Evolutionary conservation across 305 asterid genomes (phyloP), one percentile per base, ranked within the genome.

Genomic region (Rubia peregrina): DNA sequence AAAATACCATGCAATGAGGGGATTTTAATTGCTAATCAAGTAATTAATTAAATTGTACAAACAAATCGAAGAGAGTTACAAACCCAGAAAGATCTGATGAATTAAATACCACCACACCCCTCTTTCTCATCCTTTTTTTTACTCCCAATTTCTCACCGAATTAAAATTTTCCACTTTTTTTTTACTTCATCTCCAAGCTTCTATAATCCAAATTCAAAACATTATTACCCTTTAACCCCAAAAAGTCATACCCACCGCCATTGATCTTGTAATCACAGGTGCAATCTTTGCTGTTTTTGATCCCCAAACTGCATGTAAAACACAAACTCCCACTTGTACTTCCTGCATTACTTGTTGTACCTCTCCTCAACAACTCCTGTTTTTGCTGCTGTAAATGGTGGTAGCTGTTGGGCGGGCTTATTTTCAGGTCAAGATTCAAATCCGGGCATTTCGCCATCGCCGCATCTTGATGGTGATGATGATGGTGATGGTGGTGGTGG

Each of bases 351-450:
- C 40, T 44, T 1, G 26, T 16, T 22, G 43, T 0, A 46, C 75
- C 75, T 30, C 85, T 26, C n/a, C 56, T 5, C 9, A 57, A 41
- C 10, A 67, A 0, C 53, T 63, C 78, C 16, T 65, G 43, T 17
- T 65, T 26, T 9, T 66, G 71, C 48, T 74, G 77, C 6, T 72
- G 76, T 43, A 72, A 73, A 3, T 75, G 74, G 0, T 79, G 81
- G 64, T 12, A 33, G 6, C 74, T 78, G 33, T 62, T 73, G 43
- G 98, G 98, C 11, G 96, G 98, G 81, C 96, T 92, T 17, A 92
- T 92, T 79, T 89, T 82, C 67, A 92, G 96, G 65, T 92, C 98
- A 55, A 92, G 96, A 70, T 92, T 92, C 83, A 92, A 80, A 71
- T 92, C 98, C 0, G 96, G 98, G 73, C 89, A 88, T 33, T 46